Percentiles rank a stretch among this genome's conserved stretches.
These are phyloP conservation scores for Sphagnum fallax DNA, from an alignment of 228 moss, liverwort and hornwort species.

Conservation along the genomic window DNA sequence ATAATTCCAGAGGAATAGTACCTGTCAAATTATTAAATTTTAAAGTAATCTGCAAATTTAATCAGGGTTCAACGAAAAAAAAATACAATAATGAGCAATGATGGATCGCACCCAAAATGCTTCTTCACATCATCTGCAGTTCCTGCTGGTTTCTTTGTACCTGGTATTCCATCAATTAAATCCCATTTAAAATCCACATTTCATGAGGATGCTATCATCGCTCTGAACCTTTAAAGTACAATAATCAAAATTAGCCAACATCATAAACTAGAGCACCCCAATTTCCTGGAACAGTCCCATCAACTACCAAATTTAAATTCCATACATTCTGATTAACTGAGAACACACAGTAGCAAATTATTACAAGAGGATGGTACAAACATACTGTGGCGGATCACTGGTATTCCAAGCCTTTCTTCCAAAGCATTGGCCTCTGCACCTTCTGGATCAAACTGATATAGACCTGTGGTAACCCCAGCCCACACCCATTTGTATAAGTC, in stretches of 20 bases:
- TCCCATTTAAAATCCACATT: background rate
- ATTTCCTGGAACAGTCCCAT: background rate
- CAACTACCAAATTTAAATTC: background rate
- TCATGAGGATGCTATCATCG: background rate
- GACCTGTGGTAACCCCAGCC: slow-evolving; percentile 43
- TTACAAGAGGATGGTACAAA: background rate
- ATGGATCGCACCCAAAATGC: slow-evolving; percentile 78
- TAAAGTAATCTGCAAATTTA: background rate
- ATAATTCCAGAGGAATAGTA: no score
- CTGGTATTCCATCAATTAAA: slow-evolving; percentile 15
- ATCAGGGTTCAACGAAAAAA: background rate
- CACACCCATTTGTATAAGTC: slow-evolving; percentile 3
- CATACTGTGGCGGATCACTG: slow-evolving; percentile 90
- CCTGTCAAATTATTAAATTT: no score
- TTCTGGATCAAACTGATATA: slow-evolving; percentile 88
- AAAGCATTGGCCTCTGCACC: slow-evolving; percentile 74
- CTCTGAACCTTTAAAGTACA: background rate
- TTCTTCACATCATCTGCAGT: slow-evolving; percentile 66
- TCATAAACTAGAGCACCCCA: background rate
- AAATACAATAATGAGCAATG: slow-evolving; percentile 72
- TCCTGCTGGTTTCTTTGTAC: slow-evolving; percentile 91
- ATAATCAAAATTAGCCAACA: background rate
- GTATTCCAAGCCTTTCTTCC: slow-evolving; percentile 67
- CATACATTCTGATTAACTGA: no score
- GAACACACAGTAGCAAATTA: no score